A percentile compares a stretch with the other conserved stretches of the same genome.
Evolutionary conservation across 1,284 basidiomycete genomes (phyloP).

Genomic region (Heterobasidion occidentale): DNA sequence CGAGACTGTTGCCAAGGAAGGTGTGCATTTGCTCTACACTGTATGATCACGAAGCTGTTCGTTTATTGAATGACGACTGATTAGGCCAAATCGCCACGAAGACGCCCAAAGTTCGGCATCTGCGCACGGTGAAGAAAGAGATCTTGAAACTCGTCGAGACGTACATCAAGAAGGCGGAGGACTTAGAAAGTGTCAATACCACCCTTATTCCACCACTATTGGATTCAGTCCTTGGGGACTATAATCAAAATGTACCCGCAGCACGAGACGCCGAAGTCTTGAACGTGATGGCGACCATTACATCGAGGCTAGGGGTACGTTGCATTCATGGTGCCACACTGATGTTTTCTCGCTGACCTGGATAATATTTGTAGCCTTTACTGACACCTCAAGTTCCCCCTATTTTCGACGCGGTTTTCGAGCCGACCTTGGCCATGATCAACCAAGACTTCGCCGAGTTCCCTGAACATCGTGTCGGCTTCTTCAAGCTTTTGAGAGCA

Average conservation of each 20-base stretch:
- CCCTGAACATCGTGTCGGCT: constrained; percentile 95
- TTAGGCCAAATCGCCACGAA: constrained; percentile 89
- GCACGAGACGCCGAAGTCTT: constrained; percentile 97
- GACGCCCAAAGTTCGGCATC: constrained; percentile 91
- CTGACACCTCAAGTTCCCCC: constrained; percentile 95
- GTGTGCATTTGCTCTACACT: constrained; percentile 30
- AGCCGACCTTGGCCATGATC: constrained; percentile 98
- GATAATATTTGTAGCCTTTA: constrained; percentile 41
- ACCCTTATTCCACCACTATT: constrained; percentile 95
- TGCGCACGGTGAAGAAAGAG: constrained; percentile 98
- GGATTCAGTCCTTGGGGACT: constrained; percentile 96
- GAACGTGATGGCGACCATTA: constrained; percentile 98
- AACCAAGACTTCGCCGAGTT: constrained; percentile 98
- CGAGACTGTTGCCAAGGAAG: constrained; percentile 84
- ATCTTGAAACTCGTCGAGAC: constrained; percentile 97
- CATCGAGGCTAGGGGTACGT: constrained; percentile 75
- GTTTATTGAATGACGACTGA: not conserved
- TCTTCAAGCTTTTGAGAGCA: constrained; percentile 93
- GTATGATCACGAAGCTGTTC: not conserved
- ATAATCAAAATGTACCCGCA: constrained; percentile 89
- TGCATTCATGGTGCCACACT: not conserved
- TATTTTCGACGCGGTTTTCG: constrained; percentile 95
- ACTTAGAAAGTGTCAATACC: constrained; percentile 85
- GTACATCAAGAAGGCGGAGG: constrained; percentile 95
- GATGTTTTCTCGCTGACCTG: constrained; percentile 1